Percentiles rank a stretch among this genome's conserved stretches.
Evolutionary conservation across 305 asterid species (phyloP).

Genomic region (Ajuga reptans): DNA sequence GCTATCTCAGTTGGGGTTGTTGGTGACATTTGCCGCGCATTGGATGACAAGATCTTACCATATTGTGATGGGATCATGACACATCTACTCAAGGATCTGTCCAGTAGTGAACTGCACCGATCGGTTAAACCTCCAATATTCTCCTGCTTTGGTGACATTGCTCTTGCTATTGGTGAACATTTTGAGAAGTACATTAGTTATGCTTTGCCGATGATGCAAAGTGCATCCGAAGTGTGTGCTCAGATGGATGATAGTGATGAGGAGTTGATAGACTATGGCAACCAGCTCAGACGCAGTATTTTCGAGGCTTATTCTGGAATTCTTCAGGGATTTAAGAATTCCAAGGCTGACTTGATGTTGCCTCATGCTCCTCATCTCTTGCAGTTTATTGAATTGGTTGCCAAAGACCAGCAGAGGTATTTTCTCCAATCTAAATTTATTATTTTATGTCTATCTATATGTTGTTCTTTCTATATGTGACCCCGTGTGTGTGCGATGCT

Average conservation of each 20-base stretch:
- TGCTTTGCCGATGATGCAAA: conserved; percentile 77
- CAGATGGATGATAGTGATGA: conserved; percentile 57
- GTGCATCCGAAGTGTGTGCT: conserved; percentile 74
- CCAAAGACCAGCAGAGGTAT: conserved; percentile 55
- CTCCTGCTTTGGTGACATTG: conserved; percentile 89
- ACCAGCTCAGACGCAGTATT: conserved; percentile 71
- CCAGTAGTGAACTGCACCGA: conserved; percentile 63
- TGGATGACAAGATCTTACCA: conserved; percentile 73
- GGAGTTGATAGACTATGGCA: conserved; percentile 78
- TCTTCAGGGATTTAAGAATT: conserved; percentile 76
- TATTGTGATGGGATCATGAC: conserved; percentile 83
- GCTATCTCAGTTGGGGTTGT: conserved; percentile 86
- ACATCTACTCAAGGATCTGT: conserved; percentile 65
- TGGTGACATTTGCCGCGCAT: conserved; percentile 80
- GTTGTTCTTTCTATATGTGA: not conserved
- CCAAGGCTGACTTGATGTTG: conserved; percentile 60
- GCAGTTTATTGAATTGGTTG: conserved; percentile 63
- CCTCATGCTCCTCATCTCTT: conserved; percentile 73
- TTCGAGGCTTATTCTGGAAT: conserved; percentile 93
- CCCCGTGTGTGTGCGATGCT: conserved; percentile 14
- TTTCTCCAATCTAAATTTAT: not conserved
- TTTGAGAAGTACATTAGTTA: conserved; percentile 65
- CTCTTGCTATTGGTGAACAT: conserved; percentile 70
- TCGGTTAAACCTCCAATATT: conserved; percentile 90
- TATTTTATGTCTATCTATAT: conserved; percentile 13